Percentiles rank a stretch among this genome's conserved stretches.
These are phyloP conservation scores for Geotrichum aggregatum DNA, from an alignment of 1,139 yeast species.

Conservation along the genomic window DNA sequence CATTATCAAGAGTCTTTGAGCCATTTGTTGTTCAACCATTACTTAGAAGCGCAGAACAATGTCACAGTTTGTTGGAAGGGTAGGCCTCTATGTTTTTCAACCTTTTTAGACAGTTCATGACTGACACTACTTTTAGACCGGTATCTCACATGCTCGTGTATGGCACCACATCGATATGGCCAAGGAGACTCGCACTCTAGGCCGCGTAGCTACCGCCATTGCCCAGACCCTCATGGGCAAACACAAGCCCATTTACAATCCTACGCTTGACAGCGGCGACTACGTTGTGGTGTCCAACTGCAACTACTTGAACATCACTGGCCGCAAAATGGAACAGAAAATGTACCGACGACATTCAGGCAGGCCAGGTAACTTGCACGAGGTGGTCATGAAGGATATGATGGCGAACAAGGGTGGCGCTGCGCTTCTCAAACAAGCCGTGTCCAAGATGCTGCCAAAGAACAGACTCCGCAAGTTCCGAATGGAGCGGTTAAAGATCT, in stretches of 20 bases:
- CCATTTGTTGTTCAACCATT: neutral
- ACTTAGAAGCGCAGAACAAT: slow-evolving; percentile 25
- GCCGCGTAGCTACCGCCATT: slow-evolving; percentile 85
- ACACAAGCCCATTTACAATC: slow-evolving; percentile 79
- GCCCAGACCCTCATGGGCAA: slow-evolving; percentile 90
- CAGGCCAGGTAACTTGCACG: slow-evolving; percentile 84
- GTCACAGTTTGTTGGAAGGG: slow-evolving; percentile 43
- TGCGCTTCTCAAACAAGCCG: slow-evolving; percentile 79
- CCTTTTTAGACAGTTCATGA: neutral
- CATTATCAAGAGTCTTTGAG: neutral
- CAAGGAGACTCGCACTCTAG: slow-evolving; percentile 76
- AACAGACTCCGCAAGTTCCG: slow-evolving; percentile 76
- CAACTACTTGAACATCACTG: slow-evolving; percentile 71
- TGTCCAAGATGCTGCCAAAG: slow-evolving; percentile 93
- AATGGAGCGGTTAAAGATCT: slow-evolving; percentile 76
- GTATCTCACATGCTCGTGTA: slow-evolving; percentile 72
- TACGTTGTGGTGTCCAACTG: slow-evolving; percentile 96
- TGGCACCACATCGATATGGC: slow-evolving; percentile 97
- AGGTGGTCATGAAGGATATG: slow-evolving; percentile 75
- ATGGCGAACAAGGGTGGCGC: slow-evolving; percentile 78
- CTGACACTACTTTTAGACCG: slow-evolving; percentile 42
- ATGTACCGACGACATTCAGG: slow-evolving; percentile 89
- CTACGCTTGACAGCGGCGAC: slow-evolving; percentile 83
- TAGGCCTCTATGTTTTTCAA: slow-evolving; percentile 22
- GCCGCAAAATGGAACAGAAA: slow-evolving; percentile 76